Conservation (phyloP, 1,284 basidiomycete genomes). For the Baeospora myosura region DNA sequence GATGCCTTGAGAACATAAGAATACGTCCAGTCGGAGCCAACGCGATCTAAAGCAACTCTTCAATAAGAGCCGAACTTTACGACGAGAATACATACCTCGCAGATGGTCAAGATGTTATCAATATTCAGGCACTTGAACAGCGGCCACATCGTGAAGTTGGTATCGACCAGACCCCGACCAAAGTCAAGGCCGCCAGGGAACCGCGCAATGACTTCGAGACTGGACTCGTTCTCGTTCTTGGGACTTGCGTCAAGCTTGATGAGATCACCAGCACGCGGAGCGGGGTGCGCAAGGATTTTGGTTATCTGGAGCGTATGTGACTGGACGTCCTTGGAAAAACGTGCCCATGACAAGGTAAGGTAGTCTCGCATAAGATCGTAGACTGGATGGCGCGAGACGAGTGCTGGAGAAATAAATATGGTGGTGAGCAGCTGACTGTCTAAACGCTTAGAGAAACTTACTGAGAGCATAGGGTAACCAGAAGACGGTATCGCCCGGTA, state of each 20-base stretch:
- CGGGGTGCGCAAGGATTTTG: slow-evolving; percentile 76
- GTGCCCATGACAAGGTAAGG: slow-evolving; percentile 85
- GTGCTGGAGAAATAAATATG: slow-evolving; percentile 38
- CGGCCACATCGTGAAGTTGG: slow-evolving; percentile 96
- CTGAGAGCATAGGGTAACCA: slow-evolving; percentile 90
- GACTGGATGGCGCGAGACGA: slow-evolving; percentile 85
- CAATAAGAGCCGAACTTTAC: slow-evolving; percentile 1
- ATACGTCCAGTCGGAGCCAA: slow-evolving; percentile 89
- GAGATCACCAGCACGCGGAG: slow-evolving; percentile 80
- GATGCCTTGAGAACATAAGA: slow-evolving; percentile 85
- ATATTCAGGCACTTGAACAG: slow-evolving; percentile 91
- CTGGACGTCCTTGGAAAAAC: slow-evolving; percentile 87
- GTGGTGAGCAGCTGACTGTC: slow-evolving; percentile 4
- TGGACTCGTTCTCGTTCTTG: slow-evolving; percentile 48
- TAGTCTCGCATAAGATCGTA: slow-evolving; percentile 93
- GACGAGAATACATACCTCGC: slow-evolving; percentile 57
- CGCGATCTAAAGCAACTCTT: slow-evolving; percentile 54
- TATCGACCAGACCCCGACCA: slow-evolving; percentile 74
- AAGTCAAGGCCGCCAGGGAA: slow-evolving; percentile 84
- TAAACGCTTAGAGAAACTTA: slow-evolving; percentile 36
- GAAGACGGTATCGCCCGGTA: slow-evolving; percentile 83
- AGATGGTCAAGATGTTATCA: slow-evolving; percentile 89
- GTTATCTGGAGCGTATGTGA: slow-evolving; percentile 81
- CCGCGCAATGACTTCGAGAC: slow-evolving; percentile 74
- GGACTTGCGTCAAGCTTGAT: slow-evolving; percentile 73